Conservation (phyloP, 2,329 filamentous ascomycete species). For the Magnaporthiopsis incrustans region DNA sequence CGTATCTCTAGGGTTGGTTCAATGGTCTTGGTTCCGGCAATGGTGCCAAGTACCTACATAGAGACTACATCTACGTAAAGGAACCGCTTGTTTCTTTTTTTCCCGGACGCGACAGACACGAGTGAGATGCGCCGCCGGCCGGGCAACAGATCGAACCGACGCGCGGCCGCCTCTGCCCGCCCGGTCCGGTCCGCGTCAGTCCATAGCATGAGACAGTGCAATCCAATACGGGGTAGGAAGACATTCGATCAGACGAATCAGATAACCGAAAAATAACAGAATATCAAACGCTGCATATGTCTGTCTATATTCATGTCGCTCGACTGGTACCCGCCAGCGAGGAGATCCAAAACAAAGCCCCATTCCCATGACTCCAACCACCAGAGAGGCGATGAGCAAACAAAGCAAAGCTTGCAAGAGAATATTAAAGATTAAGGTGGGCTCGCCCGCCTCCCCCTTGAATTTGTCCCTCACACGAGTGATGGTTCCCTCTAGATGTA, state of each 20-base stretch:
- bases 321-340: background rate
- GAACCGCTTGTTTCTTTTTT: background rate
- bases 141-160: background rate
- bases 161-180: background rate
- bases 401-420: too few relatives aligned
- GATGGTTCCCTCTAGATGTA: background rate
- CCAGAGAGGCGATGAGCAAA: background rate
- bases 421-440: background rate
- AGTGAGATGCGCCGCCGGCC: background rate
- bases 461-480: background rate
- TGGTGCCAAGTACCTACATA: too few relatives aligned
- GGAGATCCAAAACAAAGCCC: background rate
- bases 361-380: background rate
- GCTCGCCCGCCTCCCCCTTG: background rate
- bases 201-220: too few relatives aligned
- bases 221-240: too few relatives aligned
- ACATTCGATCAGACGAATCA: background rate
- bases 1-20: too few relatives aligned
- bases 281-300: background rate
- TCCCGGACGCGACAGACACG: background rate
- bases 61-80: too few relatives aligned
- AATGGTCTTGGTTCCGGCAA: too few relatives aligned
- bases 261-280: background rate
- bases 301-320: background rate
- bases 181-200: too few relatives aligned